phyloP scores from a whole-genome alignment of 2,329 filamentous ascomycete genomes.

The Trichoderma sp. region DNA sequence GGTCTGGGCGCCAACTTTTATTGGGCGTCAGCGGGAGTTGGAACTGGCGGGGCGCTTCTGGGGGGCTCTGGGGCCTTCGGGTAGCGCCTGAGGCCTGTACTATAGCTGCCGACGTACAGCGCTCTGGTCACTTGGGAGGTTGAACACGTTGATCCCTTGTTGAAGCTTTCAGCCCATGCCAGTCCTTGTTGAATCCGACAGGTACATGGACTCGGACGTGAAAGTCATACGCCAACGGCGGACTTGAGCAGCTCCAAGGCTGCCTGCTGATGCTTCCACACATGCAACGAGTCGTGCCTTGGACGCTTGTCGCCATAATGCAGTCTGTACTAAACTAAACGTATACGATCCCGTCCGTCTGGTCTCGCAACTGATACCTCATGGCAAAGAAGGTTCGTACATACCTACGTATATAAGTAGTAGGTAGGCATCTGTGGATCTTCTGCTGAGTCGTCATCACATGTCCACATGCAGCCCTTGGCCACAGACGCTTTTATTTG shows the following conservation, averaged over 20 bases:
- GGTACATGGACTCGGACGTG: neutral
- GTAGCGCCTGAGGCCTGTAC: neutral
- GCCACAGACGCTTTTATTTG: neutral
- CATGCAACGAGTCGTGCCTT: too few species aligned
- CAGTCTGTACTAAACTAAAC: too few species aligned
- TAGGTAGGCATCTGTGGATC: neutral
- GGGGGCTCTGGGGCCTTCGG: neutral
- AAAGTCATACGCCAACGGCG: neutral
- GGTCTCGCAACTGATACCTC: neutral
- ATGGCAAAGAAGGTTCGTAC: neutral
- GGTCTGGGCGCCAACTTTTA: neutral
- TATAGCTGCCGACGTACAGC: neutral
- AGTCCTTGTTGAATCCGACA: neutral
- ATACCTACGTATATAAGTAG: neutral
- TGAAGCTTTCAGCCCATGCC: neutral
- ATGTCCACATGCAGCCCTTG: neutral
- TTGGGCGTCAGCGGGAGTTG: neutral
- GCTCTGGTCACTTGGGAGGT: neutral
- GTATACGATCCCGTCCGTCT: too few species aligned
- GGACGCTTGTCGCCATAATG: neutral
- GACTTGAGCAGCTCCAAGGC: neutral
- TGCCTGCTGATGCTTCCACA: neutral
- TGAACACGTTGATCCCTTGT: too few species aligned
- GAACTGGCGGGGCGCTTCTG: constrained; percentile 2
- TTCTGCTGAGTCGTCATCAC: neutral